phyloP scores from a whole-genome alignment of 129 eudicot species.

The Escallonia rubra region DNA sequence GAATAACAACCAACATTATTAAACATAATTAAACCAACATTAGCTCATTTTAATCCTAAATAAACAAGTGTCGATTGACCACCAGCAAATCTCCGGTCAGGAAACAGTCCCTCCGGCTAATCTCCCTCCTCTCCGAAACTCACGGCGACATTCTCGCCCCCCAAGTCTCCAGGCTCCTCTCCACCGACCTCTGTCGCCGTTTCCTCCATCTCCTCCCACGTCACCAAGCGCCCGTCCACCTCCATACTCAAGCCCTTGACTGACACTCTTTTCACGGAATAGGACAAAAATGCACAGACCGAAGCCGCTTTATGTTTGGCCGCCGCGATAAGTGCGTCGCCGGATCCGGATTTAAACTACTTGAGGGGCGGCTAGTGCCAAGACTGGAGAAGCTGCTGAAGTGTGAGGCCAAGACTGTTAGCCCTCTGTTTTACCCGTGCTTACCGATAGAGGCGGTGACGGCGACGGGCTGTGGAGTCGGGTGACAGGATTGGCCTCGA shows the following conservation, averaged over 20 bases:
- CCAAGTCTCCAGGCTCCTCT: constrained; percentile 57
- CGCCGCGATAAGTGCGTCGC: constrained; percentile 59
- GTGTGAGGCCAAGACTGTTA: no score
- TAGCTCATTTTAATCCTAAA: no score
- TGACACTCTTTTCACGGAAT: constrained; percentile 75
- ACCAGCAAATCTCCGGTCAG: constrained; percentile 69
- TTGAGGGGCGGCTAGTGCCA: constrained; percentile 52
- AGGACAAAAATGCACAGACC: constrained; percentile 64
- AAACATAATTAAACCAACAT: no score
- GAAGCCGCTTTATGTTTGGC: constrained; percentile 80
- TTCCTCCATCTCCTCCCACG: constrained; percentile 46
- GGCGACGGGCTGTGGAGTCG: no score
- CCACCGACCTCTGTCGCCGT: constrained; percentile 52
- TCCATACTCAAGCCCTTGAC: constrained; percentile 51
- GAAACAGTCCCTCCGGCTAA: constrained; percentile 57
- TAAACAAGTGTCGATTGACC: no score
- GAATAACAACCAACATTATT: no score
- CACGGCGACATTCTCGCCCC: constrained; percentile 61
- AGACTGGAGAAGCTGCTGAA: constrained; percentile 63
- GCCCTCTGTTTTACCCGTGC: no score
- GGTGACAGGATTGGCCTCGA: no score
- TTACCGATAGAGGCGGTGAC: no score
- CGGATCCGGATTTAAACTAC: constrained; percentile 47
- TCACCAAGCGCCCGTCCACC: constrained; percentile 53
- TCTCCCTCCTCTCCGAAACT: constrained; percentile 56